phyloP scores from a whole-genome alignment of 805 yeast species.

The Hanseniaspora valbyensis region DNA sequence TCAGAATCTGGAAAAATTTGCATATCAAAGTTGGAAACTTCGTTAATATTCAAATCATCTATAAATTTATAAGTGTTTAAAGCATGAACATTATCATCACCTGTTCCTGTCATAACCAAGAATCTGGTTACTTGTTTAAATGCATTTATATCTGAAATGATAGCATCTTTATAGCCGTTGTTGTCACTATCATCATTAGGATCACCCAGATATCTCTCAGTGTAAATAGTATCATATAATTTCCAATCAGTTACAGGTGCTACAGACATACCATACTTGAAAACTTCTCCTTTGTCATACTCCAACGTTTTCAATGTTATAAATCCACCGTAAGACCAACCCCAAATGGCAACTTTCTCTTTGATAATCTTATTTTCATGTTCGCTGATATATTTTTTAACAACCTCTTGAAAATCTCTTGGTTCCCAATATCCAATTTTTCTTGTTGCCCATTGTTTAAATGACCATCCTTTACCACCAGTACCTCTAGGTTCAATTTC shows the following conservation, averaged over 20 bases:
- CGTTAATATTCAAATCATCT: conserved; percentile 43
- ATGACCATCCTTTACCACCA: conserved; percentile 65
- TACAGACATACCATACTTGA: conserved; percentile 68
- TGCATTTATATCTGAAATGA: conserved; percentile 31
- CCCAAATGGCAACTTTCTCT: conserved; percentile 61
- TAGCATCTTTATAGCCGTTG: conserved; percentile 41
- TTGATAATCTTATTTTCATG: conserved; percentile 38
- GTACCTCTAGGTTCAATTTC: conserved; percentile 75
- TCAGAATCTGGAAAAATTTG: conserved; percentile 89
- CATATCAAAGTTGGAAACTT: conserved; percentile 69
- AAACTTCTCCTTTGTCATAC: conserved; percentile 47
- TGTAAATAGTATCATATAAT: conserved; percentile 64
- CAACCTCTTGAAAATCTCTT: conserved; percentile 47
- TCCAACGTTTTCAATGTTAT: conserved; percentile 64
- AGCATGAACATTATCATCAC: conserved; percentile 74
- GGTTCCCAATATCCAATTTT: conserved; percentile 70
- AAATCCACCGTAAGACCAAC: conserved; percentile 84
- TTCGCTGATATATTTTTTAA: conserved; percentile 38
- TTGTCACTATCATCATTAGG: conserved; percentile 33
- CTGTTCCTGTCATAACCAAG: conserved; percentile 69
- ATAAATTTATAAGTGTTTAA: conserved; percentile 55
- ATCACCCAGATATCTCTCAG: conserved; percentile 61
- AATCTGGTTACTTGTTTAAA: conserved; percentile 46
- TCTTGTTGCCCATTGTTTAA: conserved; percentile 43
- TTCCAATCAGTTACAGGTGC: conserved; percentile 80